These are phyloP conservation scores for Xylaria sp. DNA, from an alignment of 2,329 filamentous ascomycete species.

Conservation along the genomic window DNA sequence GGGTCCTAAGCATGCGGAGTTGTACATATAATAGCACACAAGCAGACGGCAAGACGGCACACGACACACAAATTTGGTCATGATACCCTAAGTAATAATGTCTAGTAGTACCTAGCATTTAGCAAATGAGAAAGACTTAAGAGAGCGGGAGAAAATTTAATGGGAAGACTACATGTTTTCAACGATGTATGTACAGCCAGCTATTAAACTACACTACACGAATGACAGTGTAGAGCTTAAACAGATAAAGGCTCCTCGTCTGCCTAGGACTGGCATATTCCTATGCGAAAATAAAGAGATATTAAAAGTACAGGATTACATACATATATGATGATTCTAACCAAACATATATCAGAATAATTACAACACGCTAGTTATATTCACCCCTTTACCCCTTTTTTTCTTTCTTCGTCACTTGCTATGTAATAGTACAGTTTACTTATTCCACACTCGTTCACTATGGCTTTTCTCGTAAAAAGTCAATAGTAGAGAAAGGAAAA, in stretches of 20 bases:
- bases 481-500: neutral
- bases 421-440: no score
- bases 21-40: constrained; percentile 43
- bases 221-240: no score
- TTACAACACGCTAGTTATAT: no score
- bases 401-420: no score
- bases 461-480: neutral
- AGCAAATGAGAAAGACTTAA: constrained; percentile 20
- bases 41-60: constrained; percentile 26
- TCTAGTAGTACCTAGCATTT: constrained; percentile 41
- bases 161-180: neutral
- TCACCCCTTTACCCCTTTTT: no score
- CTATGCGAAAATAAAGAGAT: no score
- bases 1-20: constrained; percentile 13
- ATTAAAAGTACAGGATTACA: no score
- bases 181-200: neutral
- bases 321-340: no score
- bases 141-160: neutral
- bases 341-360: no score
- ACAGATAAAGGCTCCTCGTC: neutral
- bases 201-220: no score
- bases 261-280: no score
- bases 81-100: constrained; percentile 48
- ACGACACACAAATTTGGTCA: constrained; percentile 41
- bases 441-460: no score